These are phyloP conservation scores for Quercus dentata DNA, from an alignment of 306 rosid genomes.

Conservation along the genomic window DNA sequence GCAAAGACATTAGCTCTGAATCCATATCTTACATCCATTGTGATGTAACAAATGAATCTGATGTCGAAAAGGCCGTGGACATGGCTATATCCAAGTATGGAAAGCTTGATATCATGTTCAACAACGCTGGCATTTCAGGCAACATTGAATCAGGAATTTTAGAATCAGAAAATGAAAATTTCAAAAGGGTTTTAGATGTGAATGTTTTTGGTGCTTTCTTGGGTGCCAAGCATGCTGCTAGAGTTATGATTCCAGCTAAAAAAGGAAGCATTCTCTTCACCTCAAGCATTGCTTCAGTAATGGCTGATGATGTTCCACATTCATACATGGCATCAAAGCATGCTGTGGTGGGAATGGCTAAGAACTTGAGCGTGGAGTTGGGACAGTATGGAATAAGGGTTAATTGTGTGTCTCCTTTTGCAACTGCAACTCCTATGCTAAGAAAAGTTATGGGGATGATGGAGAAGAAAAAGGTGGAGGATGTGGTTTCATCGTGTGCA, in stretches of 20 bases:
- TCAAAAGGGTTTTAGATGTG: not conserved
- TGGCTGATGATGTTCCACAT: not conserved
- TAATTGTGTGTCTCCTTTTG: not conserved
- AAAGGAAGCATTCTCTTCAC: not conserved
- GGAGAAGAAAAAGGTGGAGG: constrained; percentile 11
- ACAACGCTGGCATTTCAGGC: not conserved
- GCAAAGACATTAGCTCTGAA: not conserved
- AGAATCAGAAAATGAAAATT: not conserved
- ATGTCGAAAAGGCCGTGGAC: not conserved
- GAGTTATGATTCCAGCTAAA: constrained; percentile 16
- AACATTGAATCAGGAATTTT: not conserved
- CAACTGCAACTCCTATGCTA: not conserved
- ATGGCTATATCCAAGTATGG: not conserved
- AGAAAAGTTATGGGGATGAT: not conserved
- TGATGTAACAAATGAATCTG: not conserved
- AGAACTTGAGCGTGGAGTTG: not conserved
- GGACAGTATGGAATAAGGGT: not conserved
- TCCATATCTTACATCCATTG: constrained; percentile 10
- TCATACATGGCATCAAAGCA: not conserved
- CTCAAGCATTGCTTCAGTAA: not conserved
- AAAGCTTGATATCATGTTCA: not conserved
- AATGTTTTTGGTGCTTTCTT: constrained; percentile 6
- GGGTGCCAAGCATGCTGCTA: constrained; percentile 34
- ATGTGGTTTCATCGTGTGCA: constrained; percentile 5
- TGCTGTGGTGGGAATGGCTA: not conserved